These are phyloP conservation scores for Quercus ilex DNA, from an alignment of 306 rosid genomes.

Conservation along the genomic window DNA sequence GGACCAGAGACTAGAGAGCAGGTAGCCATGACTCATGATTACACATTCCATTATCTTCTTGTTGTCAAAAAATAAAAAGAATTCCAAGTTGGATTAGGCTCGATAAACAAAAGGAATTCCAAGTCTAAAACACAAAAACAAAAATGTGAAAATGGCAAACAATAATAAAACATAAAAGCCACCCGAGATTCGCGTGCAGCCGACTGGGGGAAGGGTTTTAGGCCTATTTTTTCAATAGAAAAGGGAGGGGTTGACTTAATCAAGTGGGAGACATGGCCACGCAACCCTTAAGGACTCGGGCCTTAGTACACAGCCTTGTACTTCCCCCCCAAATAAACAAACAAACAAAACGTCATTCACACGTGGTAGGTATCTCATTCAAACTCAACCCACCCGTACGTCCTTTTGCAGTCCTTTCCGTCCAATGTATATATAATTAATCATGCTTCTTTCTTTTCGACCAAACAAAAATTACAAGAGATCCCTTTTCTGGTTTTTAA, in stretches of 20 bases:
- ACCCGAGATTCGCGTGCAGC: slow-evolving; percentile 11
- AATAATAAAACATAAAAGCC: neutral
- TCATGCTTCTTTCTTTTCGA: neutral
- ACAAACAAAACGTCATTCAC: slow-evolving; percentile 10
- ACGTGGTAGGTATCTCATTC: slow-evolving; percentile 10
- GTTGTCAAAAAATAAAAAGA: too few relatives aligned
- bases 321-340: neutral
- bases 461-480: neutral
- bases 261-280: slow-evolving; percentile 30
- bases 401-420: slow-evolving; percentile 2
- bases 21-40: too few relatives aligned
- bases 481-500: too few relatives aligned
- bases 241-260: slow-evolving; percentile 37
- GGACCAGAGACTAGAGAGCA: too few relatives aligned
- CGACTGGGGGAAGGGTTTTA: neutral
- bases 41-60: too few relatives aligned
- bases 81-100: too few relatives aligned
- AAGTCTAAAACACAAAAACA: neutral
- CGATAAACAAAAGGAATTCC: too few relatives aligned
- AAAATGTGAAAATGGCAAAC: neutral
- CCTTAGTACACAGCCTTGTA: slow-evolving; percentile 42
- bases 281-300: neutral
- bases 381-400: slow-evolving; percentile 22
- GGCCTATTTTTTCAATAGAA: neutral
- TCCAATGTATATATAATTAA: neutral